A percentile compares a stretch with the other conserved stretches of the same genome.
Conservation (phyloP, 345 rosid genomes). For the Eucalyptus sp. region DNA sequence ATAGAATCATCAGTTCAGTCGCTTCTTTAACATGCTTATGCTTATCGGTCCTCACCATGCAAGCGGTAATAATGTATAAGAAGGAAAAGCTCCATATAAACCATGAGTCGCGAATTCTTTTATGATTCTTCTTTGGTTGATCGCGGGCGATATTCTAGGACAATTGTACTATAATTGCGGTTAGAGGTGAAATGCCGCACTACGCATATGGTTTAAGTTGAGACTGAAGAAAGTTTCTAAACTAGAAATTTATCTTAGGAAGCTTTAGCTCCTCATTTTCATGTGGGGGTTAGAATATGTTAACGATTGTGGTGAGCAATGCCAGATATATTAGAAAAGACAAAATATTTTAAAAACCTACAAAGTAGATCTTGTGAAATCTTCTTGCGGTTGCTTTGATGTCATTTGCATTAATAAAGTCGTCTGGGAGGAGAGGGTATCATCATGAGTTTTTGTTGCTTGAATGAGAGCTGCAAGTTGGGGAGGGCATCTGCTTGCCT, state of each 20-base stretch:
- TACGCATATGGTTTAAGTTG: background rate
- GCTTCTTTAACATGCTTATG: background rate
- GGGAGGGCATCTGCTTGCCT: background rate
- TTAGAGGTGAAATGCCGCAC: background rate
- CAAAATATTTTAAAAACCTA: background rate
- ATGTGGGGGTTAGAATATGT: background rate
- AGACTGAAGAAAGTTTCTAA: background rate
- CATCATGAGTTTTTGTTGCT: background rate
- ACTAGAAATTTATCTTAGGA: background rate
- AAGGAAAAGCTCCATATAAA: background rate
- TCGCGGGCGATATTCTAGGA: background rate
- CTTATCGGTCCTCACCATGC: background rate
- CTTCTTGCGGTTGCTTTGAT: background rate
- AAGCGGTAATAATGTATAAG: background rate
- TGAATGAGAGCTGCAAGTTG: background rate
- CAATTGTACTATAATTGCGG: background rate
- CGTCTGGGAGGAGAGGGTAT: background rate
- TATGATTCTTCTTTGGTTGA: background rate
- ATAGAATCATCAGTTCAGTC: background rate
- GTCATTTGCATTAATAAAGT: background rate
- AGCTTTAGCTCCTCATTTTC: background rate
- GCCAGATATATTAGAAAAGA: background rate
- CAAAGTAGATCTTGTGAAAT: background rate
- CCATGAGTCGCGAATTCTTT: background rate
- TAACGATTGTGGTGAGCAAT: background rate